phyloP scores from a whole-genome alignment of 2,329 filamentous ascomycete genomes.

The Verticillium tricorpus region DNA sequence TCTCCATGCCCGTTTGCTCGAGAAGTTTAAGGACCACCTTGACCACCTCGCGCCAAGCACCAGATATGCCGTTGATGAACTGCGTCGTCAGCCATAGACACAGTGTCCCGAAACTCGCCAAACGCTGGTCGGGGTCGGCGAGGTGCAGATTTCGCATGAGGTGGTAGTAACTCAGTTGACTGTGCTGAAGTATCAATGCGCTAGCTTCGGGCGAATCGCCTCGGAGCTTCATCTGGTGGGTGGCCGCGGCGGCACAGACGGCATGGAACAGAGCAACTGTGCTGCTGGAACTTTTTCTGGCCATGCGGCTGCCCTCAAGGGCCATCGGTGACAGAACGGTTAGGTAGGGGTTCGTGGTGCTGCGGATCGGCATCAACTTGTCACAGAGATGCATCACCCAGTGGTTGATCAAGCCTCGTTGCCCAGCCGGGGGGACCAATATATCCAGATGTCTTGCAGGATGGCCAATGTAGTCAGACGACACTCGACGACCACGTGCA shows the following conservation, averaged over 20 bases:
- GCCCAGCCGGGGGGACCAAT: background rate
- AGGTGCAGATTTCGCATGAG: conserved; percentile 2
- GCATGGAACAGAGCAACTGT: conserved; percentile 5
- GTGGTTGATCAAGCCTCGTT: conserved; percentile 4
- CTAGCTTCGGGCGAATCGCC: background rate
- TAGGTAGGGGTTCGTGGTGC: background rate
- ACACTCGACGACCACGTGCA: background rate
- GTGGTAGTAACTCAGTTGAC: conserved; percentile 3
- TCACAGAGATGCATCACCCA: conserved; percentile 5
- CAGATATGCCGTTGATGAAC: conserved; percentile 5
- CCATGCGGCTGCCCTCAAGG: conserved; percentile 3
- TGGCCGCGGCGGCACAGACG: conserved; percentile 5
- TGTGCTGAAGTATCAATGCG: background rate
- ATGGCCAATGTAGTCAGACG: background rate
- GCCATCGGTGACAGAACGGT: conserved; percentile 3
- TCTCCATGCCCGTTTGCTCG: background rate
- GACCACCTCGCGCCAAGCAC: conserved; percentile 5
- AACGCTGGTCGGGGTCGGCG: conserved; percentile 1
- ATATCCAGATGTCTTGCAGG: background rate
- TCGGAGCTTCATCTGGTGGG: conserved; percentile 2
- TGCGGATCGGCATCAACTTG: conserved; percentile 4
- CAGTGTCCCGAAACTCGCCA: conserved; percentile 3
- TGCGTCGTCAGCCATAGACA: conserved; percentile 4
- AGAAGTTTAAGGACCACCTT: conserved; percentile 3
- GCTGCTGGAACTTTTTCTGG: background rate